Evolutionary conservation across 495 filamentous ascomycete genomes (phyloP), one percentile per base, ranked within the genome.

Genomic region (Neurospora discreta): DNA sequence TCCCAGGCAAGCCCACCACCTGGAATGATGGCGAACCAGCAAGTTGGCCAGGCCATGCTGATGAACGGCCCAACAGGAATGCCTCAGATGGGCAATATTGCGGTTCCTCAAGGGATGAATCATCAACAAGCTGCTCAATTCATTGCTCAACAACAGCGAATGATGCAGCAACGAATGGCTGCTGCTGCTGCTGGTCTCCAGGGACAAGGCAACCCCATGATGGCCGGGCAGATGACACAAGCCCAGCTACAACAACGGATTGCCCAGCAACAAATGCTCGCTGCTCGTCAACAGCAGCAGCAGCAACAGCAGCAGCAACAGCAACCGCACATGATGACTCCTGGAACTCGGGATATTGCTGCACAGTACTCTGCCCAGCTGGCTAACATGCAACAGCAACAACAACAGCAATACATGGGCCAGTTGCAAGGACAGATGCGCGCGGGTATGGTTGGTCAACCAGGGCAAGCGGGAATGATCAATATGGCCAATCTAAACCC

Each of bases 1-100:
- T 84, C 81, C 44, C 92, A 93, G 75, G 88, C 85, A 42, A 94
- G 91, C 76, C 90, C 91, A 39, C 85, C 84, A 18, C 87, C 87
- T 58, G 82, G 83, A 26, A 84, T 84, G 70, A 87, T 91, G 82
- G 80, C 86, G 16, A 85, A 69, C 36, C 87, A 87, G 70, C 73
- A 78, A 69, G 84, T 88, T 77, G 85, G 85, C 39, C 84, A 87
- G 74, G 77, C 79, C 60, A 81, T 90, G 76, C 74, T 85, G 68
- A 81, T 82, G 69, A 83, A 83, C 73, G 80, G 81, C 68, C 81
- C 86, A 71, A 33, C 52, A 13, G 81, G 81, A 13, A 82, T 85
- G 73, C 78, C 81, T 39, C 83, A 81, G 39, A 71, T 83, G 23
- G 36, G 69, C 80, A 73, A 20, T 15, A 52, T 52, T 26, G 11